Evolutionary conservation across 1,139 yeast genomes (phyloP), one percentile per base, ranked within the genome.

Genomic region (Scheffersomyces cryptocercus): DNA sequence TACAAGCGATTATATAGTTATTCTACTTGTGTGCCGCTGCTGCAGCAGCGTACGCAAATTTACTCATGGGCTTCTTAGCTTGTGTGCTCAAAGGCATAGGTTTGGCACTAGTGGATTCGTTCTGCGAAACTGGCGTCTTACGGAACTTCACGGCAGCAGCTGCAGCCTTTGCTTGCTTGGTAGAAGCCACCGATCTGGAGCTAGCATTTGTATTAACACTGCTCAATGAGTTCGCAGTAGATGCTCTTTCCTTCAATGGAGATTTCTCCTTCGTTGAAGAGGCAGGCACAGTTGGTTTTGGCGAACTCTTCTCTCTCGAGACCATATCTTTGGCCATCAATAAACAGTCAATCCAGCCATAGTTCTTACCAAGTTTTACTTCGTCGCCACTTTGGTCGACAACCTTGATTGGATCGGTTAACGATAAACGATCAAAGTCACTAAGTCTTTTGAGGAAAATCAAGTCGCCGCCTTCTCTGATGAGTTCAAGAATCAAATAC

Each of bases 401-500:
- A 3, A 79, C 80, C 39, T 65, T 56, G 4, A 76, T 73, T 12
- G 64, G 57, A 0, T 70, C 63, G 36, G 56, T 56, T 29, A 70
- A 40, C 2, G 58, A 50, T 2, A 54, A 42, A 13, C 51, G 46
- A 39, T 65, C 70, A 36, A 55, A 46, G 3, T 58, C 59, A 14
- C 56, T 51, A 34, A 71, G 56, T 41, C 82, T 54, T 60, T 75
- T 73, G 43, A 85, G 69, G 45, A 85, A 82, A 4, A 85, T 73
- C 64, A 86, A 70, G 49, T 79, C 79, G 36, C 84, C 84, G 2
- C 70, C 71, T 45, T 75, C 73, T 50, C 76, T 77, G 43, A 81
- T 72, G 52, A 84, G 68, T 53, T 85, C 91, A 31, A 85, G 60
- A 12, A 85, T 84, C 41, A 85, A 68, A 53, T 80, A 85, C 1